Base-by-base conservation (phyloP, 805 yeast genomes). In the Lachancea dasiensis region DNA sequence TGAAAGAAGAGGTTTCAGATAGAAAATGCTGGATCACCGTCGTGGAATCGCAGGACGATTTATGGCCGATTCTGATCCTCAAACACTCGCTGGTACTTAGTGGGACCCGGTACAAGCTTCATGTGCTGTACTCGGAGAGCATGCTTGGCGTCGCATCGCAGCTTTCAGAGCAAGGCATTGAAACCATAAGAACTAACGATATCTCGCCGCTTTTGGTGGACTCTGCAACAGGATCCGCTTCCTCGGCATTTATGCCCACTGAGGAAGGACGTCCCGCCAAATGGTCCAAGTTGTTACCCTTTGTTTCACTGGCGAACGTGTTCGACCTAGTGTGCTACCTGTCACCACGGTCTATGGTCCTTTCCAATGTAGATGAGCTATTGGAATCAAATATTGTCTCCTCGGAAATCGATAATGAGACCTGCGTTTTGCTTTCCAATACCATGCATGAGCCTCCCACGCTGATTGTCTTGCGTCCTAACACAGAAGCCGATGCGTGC, bases 401-500 rank as follows among this genome's bases (percentile, higher is more conserved):
- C 27, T 45, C 49, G 18, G 61, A 58, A 36, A 56, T 59, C 24
- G 64, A 60, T 39, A 60, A 60, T 37, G 64, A 60, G 39, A 60
- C 63, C 1, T 60, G 63, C 40, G 60, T 60, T 2, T 35, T 59
- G 29, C 44, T 59, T 23, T 50, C 57, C n/a, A 58, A 58, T 40
- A 20, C 31, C 11, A 37, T 24, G 31, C 36, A 39, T 27, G 15
- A 27, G 27, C 19, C 42, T 32, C 13, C 37, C 23, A 27, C 31
- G 38, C 40, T 32, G 29, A 36, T 43, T 27, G 48, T 60, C 3
- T 30, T 55, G 11, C 50, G 53, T 28, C 64, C 64, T 2, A 54
- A 48, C 34, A 32, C 39, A 6, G 64, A 56, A 14, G 51, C 57
- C 13, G 52, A 50, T 3, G 55, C 58, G 52, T 58, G 61, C 38